Evolutionary conservation across 805 yeast species (phyloP).

Genomic region (Yarrowia keelungensis): DNA sequence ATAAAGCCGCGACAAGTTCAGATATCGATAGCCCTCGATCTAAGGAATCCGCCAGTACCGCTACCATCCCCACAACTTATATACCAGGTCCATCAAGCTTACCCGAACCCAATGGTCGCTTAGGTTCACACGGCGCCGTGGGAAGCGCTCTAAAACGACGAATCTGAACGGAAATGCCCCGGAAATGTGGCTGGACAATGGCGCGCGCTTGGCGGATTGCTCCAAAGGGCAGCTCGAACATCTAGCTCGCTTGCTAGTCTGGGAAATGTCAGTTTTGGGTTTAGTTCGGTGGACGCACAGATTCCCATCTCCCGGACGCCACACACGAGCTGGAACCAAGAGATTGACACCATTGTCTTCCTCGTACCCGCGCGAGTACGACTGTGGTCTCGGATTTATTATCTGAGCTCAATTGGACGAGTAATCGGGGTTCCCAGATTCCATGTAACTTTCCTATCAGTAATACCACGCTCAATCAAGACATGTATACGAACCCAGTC

Average conservation of each 20-base stretch:
- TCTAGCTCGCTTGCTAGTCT: not conserved
- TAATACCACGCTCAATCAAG: no score
- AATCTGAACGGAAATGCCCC: no score
- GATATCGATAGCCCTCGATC: not conserved
- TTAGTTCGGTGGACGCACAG: not conserved
- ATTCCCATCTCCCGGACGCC: no score
- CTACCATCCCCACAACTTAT: not conserved
- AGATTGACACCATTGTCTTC: no score
- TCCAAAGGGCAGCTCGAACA: not conserved
- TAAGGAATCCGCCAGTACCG: not conserved
- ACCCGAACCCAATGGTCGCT: not conserved
- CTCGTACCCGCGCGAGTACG: no score
- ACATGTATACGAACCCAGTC: not conserved
- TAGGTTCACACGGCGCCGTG: conserved; percentile 18
- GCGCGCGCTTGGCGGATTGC: not conserved
- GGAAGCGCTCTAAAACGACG: not conserved
- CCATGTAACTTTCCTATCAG: not conserved
- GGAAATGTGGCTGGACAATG: not conserved
- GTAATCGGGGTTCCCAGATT: no score
- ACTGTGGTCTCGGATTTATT: no score
- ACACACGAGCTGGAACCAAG: no score
- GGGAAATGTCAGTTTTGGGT: not conserved
- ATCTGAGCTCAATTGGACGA: no score
- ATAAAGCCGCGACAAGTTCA: no score
- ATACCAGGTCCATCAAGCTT: not conserved